phyloP scores from a whole-genome alignment of 345 rosid species.

The Eutrema japonicum region DNA sequence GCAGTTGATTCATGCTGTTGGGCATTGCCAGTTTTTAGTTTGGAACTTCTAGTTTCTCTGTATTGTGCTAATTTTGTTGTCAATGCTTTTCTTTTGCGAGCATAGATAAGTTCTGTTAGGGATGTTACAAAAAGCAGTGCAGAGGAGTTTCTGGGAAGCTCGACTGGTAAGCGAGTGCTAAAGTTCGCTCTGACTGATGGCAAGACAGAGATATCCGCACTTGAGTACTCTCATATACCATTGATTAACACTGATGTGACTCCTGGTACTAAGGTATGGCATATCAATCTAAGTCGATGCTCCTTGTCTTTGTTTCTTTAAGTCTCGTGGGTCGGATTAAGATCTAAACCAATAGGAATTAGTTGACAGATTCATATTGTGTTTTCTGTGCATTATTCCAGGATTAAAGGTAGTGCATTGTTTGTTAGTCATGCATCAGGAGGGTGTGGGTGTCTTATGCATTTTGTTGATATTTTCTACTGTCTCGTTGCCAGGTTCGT shows the following conservation, averaged over 20 bases:
- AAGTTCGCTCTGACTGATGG: constrained; percentile 77
- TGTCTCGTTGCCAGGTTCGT: constrained; percentile 61
- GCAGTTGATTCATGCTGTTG: constrained; percentile 11
- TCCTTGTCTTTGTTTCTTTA: constrained; percentile 5
- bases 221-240: constrained; percentile 69
- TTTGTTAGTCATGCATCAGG: constrained; percentile 15
- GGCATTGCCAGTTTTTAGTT: not conserved
- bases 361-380: not conserved
- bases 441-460: constrained; percentile 12
- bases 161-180: constrained; percentile 60
- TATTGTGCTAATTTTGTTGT: constrained; percentile 1
- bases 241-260: constrained; percentile 59
- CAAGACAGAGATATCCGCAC: constrained; percentile 63
- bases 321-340: not conserved
- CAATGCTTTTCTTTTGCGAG: constrained; percentile 13
- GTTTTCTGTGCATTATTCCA: not conserved
- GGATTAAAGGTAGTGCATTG: not conserved
- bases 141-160: constrained; percentile 56
- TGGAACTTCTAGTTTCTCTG: not conserved
- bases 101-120: constrained; percentile 66
- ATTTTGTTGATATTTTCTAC: not conserved
- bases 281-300: not conserved
- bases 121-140: constrained; percentile 75
- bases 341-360: not conserved
- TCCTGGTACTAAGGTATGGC: constrained; percentile 87